Evolutionary conservation across 2,329 filamentous ascomycete species (phyloP), one percentile per base, ranked within the genome.

Genomic region (Botrytis porri): DNA sequence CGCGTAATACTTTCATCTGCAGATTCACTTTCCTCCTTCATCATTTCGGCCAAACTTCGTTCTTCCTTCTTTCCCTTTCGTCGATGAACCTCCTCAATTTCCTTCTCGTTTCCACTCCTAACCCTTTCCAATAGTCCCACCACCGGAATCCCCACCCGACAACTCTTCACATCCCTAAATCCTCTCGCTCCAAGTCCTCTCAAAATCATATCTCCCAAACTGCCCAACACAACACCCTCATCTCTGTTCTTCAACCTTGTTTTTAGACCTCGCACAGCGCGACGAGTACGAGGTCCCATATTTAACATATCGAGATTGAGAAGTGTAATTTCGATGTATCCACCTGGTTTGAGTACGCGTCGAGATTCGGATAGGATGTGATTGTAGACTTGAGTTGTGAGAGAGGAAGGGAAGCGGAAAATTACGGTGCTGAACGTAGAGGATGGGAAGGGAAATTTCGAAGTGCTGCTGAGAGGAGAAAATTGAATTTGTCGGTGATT

Each of bases 1-100:
- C 93, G 95, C 22, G 94, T 93, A 80, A 98, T 97, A 76, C 90
- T 91, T 79, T 94, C 93, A 77, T 97, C 94, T 35, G 92, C 91
- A 22, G 88, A 85, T 0, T 89, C 86, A n/a, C 88, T 88, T 51
- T 90, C 86, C 76, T 93, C 90, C 43, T 87, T 89, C 82, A 94
- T 91, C 83, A 94, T 89, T 79, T 94, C 92, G 1, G 90, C 89
- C 1, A 94, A 84, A 75, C 85, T 88, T 35, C 67, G 22, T 9
- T 37, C 39, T n/a, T 69, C 65, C 43, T 69, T 69, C 22, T 41
- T 18, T 43, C 32, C 86, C 84, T 70, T 88, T 84, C 59, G 51
- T 57, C 51, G 14, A 29, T 29, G 16, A 18, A 88, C 84, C 20
- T 20, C 60, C 25, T 51, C 74, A 63, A n/a, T 67, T 72, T 65